phyloP scores from a whole-genome alignment of 2,329 filamentous ascomycete species.

The Aspergillus sp. region DNA sequence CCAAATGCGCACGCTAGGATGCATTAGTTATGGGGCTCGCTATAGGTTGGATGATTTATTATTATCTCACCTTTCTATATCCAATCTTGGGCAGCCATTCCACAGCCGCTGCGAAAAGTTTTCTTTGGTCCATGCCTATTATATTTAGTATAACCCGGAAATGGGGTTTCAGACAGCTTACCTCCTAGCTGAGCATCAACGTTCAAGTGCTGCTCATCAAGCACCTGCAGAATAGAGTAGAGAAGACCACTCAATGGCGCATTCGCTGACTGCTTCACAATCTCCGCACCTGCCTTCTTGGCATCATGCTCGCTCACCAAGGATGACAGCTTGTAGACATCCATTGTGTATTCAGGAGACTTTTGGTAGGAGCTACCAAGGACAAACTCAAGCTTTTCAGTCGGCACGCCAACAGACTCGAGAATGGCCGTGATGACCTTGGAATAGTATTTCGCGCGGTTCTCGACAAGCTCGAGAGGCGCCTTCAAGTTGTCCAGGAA shows the following conservation, averaged over 20 bases:
- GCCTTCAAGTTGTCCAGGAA: constrained; percentile 59
- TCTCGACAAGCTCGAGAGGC: constrained; percentile 80
- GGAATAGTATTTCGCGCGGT: constrained; percentile 81
- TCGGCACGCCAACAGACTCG: constrained; percentile 73
- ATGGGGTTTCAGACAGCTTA: constrained; percentile 15
- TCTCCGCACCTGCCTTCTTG: constrained; percentile 86
- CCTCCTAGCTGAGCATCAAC: constrained; percentile 89
- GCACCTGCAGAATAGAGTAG: constrained; percentile 83
- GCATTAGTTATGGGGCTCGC: constrained; percentile 19
- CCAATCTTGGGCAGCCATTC: constrained; percentile 84
- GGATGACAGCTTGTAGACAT: constrained; percentile 74
- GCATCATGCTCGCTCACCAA: constrained; percentile 67
- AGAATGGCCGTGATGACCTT: constrained; percentile 73
- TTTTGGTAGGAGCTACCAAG: constrained; percentile 79
- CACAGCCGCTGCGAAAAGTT: constrained; percentile 59
- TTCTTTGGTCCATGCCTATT: constrained; percentile 37
- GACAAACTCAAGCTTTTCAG: constrained; percentile 78
- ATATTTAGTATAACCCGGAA: not conserved
- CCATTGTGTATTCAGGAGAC: constrained; percentile 73
- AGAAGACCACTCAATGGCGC: constrained; percentile 71
- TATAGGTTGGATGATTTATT: not conserved
- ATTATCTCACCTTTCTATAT: constrained; percentile 63
- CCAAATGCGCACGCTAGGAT: constrained; percentile 62
- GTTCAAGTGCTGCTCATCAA: constrained; percentile 86
- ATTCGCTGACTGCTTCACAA: constrained; percentile 88